Evolutionary conservation across 306 rosid genomes (phyloP).

Genomic region (Comarum palustre): DNA sequence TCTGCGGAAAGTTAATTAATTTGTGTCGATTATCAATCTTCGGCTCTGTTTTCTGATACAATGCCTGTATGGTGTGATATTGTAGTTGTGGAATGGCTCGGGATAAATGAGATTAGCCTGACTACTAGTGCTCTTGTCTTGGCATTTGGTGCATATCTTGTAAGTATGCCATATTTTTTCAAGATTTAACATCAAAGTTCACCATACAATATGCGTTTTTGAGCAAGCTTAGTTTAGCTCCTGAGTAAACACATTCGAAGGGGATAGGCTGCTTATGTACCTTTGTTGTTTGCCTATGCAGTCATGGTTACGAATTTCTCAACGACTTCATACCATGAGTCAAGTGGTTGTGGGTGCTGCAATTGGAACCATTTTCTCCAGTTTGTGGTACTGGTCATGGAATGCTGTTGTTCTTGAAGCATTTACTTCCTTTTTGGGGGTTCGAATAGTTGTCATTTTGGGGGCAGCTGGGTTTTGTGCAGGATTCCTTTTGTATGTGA

Average conservation of each 20-base stretch:
- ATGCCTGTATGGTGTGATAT: conserved; percentile 21
- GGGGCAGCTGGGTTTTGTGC: conserved; percentile 59
- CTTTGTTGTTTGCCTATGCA: conserved; percentile 31
- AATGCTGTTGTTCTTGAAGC: conserved; percentile 47
- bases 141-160: conserved; percentile 64
- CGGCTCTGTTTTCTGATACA: conserved; percentile 3
- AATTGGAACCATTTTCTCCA: conserved; percentile 48
- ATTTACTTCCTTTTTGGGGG: conserved; percentile 49
- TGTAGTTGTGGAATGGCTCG: conserved; percentile 71
- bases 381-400: conserved; percentile 72
- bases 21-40: background rate
- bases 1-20: background rate
- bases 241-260: background rate
- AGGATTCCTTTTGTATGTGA: conserved; percentile 45
- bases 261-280: conserved; percentile 20
- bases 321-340: conserved; percentile 62
- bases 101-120: conserved; percentile 48
- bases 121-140: conserved; percentile 42
- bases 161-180: conserved; percentile 38
- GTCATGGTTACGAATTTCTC: conserved; percentile 84
- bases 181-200: conserved; percentile 8
- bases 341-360: conserved; percentile 79
- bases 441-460: conserved; percentile 43
- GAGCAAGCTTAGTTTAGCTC: background rate
- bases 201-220: conserved; percentile 7